phyloP scores from a whole-genome alignment of 768 basidiomycete genomes.

The Roridomyces roridus region DNA sequence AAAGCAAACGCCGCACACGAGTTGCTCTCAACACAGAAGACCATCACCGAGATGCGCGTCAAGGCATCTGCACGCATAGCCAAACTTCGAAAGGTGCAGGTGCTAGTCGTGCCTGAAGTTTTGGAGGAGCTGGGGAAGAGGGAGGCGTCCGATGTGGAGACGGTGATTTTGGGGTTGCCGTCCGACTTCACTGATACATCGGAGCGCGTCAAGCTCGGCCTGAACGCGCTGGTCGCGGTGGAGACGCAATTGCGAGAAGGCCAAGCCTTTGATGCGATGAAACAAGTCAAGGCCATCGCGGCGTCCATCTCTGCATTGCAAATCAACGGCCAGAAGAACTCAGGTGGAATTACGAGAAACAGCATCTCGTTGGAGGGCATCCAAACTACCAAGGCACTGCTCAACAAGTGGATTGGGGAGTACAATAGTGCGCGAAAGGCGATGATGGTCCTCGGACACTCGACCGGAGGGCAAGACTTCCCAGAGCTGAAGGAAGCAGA shows the following conservation, averaged over 20 bases:
- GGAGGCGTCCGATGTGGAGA: neutral
- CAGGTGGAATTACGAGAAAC: neutral
- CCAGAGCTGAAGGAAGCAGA: constrained; percentile 1
- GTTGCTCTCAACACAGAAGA: neutral
- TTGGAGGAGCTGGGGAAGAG: neutral
- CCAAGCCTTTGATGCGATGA: neutral
- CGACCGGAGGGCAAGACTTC: neutral
- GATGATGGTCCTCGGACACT: neutral
- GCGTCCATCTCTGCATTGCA: neutral
- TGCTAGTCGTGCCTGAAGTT: neutral
- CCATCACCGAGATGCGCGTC: neutral
- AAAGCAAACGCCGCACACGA: neutral
- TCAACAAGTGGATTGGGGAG: neutral
- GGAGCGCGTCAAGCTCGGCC: neutral
- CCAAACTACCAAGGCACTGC: neutral
- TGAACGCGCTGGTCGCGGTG: neutral
- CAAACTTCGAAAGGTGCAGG: neutral
- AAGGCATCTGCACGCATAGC: neutral
- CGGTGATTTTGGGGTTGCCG: constrained; percentile 2
- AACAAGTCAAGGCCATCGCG: neutral
- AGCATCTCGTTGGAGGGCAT: neutral
- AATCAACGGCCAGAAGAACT: neutral
- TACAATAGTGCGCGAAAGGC: constrained; percentile 4
- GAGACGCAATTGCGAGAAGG: constrained; percentile 3
- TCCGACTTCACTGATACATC: neutral